Evolutionary conservation across 495 filamentous ascomycete genomes (phyloP).

Genomic region (Diplogelasinospora grovesii): DNA sequence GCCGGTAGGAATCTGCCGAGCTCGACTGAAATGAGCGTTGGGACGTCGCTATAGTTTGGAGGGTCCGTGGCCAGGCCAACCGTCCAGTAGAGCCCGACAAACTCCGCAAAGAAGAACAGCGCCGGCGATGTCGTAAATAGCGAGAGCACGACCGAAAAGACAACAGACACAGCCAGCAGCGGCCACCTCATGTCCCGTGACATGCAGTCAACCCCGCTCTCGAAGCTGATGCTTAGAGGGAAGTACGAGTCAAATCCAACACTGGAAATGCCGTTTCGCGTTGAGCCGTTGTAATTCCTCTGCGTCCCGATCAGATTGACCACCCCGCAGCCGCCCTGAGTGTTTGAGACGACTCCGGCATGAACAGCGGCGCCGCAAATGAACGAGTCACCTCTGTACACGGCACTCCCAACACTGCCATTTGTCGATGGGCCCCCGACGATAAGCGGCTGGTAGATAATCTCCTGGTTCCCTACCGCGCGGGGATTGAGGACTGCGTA

Average conservation of each 20-base stretch:
- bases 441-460: constrained; percentile 64
- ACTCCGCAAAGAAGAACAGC: constrained; percentile 65
- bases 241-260: constrained; percentile 69
- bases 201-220: constrained; percentile 44
- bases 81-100: constrained; percentile 68
- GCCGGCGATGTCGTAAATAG: constrained; percentile 62
- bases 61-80: constrained; percentile 75
- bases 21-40: constrained; percentile 56
- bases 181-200: constrained; percentile 65
- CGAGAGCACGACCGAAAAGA: constrained; percentile 58
- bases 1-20: constrained; percentile 72
- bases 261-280: constrained; percentile 59
- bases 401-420: constrained; percentile 28
- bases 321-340: constrained; percentile 61
- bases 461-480: constrained; percentile 65
- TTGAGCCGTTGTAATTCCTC: constrained; percentile 52
- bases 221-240: constrained; percentile 68
- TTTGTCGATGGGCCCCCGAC: constrained; percentile 63
- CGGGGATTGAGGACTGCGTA: constrained; percentile 62
- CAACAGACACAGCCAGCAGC: constrained; percentile 64
- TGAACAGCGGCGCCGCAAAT: constrained; percentile 78
- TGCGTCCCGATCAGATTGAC: constrained; percentile 57
- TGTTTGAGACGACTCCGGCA: constrained; percentile 61
- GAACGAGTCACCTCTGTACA: constrained; percentile 79
- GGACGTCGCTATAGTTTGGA: constrained; percentile 46